Conservation (phyloP, 768 basidiomycete species). For the Chlorophyllum brunneum region DNA sequence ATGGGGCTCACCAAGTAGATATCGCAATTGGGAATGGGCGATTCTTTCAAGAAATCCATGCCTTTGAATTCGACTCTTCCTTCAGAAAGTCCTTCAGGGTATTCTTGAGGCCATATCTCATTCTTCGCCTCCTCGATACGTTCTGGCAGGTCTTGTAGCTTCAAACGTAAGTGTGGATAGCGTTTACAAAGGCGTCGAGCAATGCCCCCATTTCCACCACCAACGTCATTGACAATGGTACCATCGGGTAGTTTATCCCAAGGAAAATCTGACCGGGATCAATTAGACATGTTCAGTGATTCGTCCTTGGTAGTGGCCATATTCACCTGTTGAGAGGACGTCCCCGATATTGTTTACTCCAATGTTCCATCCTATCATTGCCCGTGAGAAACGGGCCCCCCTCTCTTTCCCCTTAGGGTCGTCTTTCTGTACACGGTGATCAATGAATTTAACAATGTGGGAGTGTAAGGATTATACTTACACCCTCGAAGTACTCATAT, state of each 20-base stretch:
- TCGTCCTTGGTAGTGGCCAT: not conserved
- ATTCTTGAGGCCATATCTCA: constrained; percentile 26
- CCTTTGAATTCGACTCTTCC: constrained; percentile 28
- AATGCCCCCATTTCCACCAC: constrained; percentile 29
- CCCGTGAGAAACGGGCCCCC: constrained; percentile 25
- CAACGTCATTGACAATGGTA: constrained; percentile 32
- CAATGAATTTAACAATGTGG: too few relatives aligned
- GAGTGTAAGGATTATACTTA: constrained; percentile 15
- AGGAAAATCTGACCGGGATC: constrained; percentile 22
- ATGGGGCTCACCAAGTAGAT: constrained; percentile 35
- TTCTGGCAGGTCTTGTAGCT: constrained; percentile 28
- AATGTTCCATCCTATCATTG: constrained; percentile 30
- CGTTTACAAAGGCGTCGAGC: constrained; percentile 22
- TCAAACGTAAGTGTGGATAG: constrained; percentile 25
- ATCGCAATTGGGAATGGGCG: constrained; percentile 29
- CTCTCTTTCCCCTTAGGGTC: too few relatives aligned
- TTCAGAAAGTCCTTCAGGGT: constrained; percentile 27
- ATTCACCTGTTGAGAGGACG: not conserved
- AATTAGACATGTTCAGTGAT: too few relatives aligned
- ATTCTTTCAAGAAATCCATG: constrained; percentile 34
- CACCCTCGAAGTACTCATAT: too few relatives aligned
- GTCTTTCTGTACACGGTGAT: not conserved
- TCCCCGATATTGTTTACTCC: constrained; percentile 27
- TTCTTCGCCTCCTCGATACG: constrained; percentile 24
- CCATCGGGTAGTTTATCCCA: constrained; percentile 20